These are phyloP conservation scores for Curvularia lunata DNA, from an alignment of 2,329 filamentous ascomycete species.

Conservation along the genomic window DNA sequence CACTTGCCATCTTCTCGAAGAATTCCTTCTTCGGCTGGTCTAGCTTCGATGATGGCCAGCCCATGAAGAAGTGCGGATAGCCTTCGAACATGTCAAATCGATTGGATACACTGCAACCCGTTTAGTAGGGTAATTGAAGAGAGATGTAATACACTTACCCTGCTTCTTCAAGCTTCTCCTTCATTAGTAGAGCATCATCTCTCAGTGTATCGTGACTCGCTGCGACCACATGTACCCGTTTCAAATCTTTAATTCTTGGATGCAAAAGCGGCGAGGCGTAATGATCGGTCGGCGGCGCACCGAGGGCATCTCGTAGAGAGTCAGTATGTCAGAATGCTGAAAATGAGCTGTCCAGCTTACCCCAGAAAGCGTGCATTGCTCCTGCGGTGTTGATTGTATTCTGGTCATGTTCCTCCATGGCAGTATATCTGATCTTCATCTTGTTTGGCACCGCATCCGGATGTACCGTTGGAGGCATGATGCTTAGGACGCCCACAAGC, in stretches of 20 bases:
- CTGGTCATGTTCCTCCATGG: constrained; percentile 47
- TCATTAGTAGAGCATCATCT: constrained; percentile 46
- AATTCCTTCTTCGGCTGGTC: constrained; percentile 34
- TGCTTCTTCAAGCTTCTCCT: constrained; percentile 33
- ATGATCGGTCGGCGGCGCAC: constrained; percentile 36
- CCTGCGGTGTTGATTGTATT: constrained; percentile 46
- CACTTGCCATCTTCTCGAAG: constrained; percentile 29
- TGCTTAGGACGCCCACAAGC: constrained; percentile 49
- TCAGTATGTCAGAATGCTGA: background rate
- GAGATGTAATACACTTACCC: constrained; percentile 24
- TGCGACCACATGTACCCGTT: constrained; percentile 42
- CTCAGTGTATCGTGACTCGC: constrained; percentile 44
- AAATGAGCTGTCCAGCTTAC: constrained; percentile 1
- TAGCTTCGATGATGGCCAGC: constrained; percentile 42
- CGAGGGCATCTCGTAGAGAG: constrained; percentile 27
- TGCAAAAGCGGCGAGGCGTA: constrained; percentile 46
- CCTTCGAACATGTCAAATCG: constrained; percentile 44
- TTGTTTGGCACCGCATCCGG: constrained; percentile 46
- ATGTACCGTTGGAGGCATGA: constrained; percentile 49
- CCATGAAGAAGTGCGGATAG: constrained; percentile 49
- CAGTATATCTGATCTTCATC: constrained; percentile 44
- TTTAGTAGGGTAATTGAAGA: constrained; percentile 17
- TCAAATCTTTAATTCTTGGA: constrained; percentile 35
- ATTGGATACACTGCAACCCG: constrained; percentile 32
- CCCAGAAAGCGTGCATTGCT: constrained; percentile 47